Evolutionary conservation across 176 grass and related monocot species (phyloP).

Genomic region (Otatea glauca): DNA sequence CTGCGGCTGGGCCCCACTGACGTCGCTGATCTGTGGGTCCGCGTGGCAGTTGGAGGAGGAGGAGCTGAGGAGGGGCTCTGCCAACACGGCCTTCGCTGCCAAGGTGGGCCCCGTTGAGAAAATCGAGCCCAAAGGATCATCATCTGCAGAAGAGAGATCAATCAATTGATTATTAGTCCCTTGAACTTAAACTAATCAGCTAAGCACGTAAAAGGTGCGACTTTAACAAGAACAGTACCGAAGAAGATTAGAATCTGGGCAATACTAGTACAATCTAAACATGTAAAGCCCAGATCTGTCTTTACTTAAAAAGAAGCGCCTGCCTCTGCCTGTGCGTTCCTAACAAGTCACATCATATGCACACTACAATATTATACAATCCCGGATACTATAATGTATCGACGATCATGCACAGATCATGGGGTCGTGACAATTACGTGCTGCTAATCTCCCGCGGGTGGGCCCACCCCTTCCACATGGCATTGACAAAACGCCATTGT

Average conservation of each 20-base stretch:
- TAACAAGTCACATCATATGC: conserved; percentile 29
- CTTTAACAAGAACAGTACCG: conserved; percentile 5
- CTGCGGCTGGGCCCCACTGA: conserved; percentile 5
- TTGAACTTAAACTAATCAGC: not conserved
- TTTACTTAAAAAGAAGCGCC: conserved; percentile 52
- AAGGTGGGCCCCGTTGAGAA: conserved; percentile 43
- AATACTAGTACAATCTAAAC: conserved; percentile 47
- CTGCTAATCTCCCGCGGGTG: conserved; percentile 30
- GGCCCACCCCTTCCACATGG: not conserved
- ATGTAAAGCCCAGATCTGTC: conserved; percentile 48
- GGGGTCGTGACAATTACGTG: conserved; percentile 36
- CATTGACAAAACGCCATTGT: conserved; percentile 45
- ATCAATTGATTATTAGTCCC: not conserved
- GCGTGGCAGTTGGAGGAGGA: conserved; percentile 55
- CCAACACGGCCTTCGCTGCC: conserved; percentile 9
- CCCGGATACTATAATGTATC: not conserved
- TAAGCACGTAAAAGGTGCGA: conserved; percentile 13
- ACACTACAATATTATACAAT: not conserved
- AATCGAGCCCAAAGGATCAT: conserved; percentile 56
- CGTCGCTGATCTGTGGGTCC: conserved; percentile 30
- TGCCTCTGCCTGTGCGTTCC: not conserved
- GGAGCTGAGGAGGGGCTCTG: conserved; percentile 54
- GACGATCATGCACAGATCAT: conserved; percentile 43
- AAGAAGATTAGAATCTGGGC: conserved; percentile 56
- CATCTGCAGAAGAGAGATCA: conserved; percentile 21